Evolutionary conservation across 805 yeast species (phyloP), one percentile per base, ranked within the genome.

Genomic region (Candida sanyiensis): DNA sequence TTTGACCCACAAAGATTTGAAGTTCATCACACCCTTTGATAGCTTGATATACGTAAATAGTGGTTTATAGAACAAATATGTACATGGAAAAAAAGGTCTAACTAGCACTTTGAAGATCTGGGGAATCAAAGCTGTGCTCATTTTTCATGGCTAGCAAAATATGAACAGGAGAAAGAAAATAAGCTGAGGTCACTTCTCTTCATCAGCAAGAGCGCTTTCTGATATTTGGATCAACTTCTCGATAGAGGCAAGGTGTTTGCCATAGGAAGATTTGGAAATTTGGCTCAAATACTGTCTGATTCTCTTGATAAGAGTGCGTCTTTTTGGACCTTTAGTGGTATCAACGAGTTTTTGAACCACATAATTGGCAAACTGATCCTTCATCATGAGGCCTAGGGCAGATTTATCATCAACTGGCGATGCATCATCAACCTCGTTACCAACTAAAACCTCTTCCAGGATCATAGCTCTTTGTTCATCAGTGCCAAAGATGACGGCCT

Each of bases 301-400:
- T 50, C 83, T 81, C 41, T 73, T 66, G 36, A 88, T 86, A 44
- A 93, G 69, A 22, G 77, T 58, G 35, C 69, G 77, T 61, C 84
- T 81, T 52, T 84, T 84, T 25, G 70, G 70, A 33, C 83, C 83
- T 44, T 75, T 76, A 28, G 89, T 74, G 3, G 83, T 82, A 45
- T 86, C 95, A 29, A 93, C 89, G 51, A 93, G 72, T 59, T 90
- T 89, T 61, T 93, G 99, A 36, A 93, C 87, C 33, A 93, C 99
- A 57, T 93, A 93, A 61, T 93, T 93, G 18, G 97, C 99, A 64
- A 83, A 93, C 59, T 93, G 97, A 60, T 93, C 99, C 58, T 86
- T 86, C 87, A 93, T 88, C 97, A 93, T 89, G 43, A 82, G 68
- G 18, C 89, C 84, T 49, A 93, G 69, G 7, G 94, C 79, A 1